Evolutionary conservation across 352 stramenopile genomes (phyloP).

Genomic region (Globisporangium cystogenes): DNA sequence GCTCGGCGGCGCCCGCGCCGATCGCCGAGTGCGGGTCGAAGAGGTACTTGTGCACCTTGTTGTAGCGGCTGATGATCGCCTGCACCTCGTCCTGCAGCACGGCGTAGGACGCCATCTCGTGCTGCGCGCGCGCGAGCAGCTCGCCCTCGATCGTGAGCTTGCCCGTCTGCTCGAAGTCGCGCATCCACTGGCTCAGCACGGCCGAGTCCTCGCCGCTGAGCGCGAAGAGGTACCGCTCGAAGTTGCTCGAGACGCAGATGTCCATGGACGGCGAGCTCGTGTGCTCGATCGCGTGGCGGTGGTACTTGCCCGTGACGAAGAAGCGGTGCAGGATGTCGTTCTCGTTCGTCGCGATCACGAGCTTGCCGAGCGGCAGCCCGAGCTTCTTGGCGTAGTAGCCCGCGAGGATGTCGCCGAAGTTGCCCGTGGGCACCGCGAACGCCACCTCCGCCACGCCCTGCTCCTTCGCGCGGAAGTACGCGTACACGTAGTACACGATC

Average conservation of each 20-base stretch:
- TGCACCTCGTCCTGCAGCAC: constrained; percentile 87
- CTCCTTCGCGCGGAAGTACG: constrained; percentile 90
- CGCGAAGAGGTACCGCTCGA: constrained; percentile 98
- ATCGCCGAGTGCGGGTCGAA: constrained; percentile 97
- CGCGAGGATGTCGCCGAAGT: constrained; percentile 99
- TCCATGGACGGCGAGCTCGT: constrained; percentile 98
- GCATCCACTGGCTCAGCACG: constrained; percentile 92
- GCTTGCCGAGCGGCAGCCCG: constrained; percentile 92
- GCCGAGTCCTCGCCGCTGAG: constrained; percentile 91
- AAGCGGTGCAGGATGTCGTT: constrained; percentile 99
- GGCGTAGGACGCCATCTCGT: constrained; percentile 92
- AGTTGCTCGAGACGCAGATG: constrained; percentile 99
- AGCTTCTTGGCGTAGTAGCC: constrained; percentile 95
- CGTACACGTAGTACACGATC: constrained; percentile 99
- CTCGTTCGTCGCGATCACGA: constrained; percentile 99
- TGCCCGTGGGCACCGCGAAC: constrained; percentile 98
- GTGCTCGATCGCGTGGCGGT: constrained; percentile 88
- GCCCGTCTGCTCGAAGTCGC: constrained; percentile 92
- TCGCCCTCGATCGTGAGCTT: constrained; percentile 92
- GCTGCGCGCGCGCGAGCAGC: constrained; percentile 85
- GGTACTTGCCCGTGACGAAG: constrained; percentile 96
- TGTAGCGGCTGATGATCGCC: constrained; percentile 90
- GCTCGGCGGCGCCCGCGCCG: constrained; percentile 89
- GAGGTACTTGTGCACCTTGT: constrained; percentile 91
- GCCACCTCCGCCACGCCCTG: constrained; percentile 67